A percentile compares a stretch with the other conserved stretches of the same genome.
Conservation (phyloP, 2,329 filamentous ascomycete genomes). For the Pyricularia pennisetigena region DNA sequence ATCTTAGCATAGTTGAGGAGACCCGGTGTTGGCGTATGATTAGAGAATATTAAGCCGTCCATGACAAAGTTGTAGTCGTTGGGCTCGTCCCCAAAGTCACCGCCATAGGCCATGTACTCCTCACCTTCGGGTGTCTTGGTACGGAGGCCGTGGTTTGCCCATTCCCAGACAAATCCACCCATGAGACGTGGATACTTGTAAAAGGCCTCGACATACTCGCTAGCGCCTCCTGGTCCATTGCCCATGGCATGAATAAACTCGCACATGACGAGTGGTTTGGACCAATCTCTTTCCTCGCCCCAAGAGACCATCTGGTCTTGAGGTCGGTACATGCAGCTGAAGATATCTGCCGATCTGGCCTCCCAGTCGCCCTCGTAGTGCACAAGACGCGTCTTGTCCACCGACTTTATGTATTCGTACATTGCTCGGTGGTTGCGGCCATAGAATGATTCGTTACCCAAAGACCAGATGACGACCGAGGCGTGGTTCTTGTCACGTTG, state of each 20-base stretch:
- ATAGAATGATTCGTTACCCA: constrained; percentile 60
- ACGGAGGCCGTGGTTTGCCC: constrained; percentile 43
- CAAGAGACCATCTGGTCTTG: constrained; percentile 28
- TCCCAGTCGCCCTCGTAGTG: constrained; percentile 53
- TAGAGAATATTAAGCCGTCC: constrained; percentile 36
- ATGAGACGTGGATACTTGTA: constrained; percentile 46
- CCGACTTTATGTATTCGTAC: constrained; percentile 47
- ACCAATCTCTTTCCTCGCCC: constrained; percentile 22
- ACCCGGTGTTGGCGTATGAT: constrained; percentile 40
- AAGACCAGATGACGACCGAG: constrained; percentile 56
- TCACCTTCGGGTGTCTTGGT: constrained; percentile 28
- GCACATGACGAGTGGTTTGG: constrained; percentile 43
- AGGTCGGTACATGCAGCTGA: constrained; percentile 51
- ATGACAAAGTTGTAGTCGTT: constrained; percentile 46
- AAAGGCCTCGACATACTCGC: constrained; percentile 55
- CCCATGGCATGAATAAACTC: constrained; percentile 53
- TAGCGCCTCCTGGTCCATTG: constrained; percentile 55
- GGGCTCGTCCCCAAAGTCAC: constrained; percentile 46
- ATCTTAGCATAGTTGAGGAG: constrained; percentile 46
- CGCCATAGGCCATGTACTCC: constrained; percentile 42
- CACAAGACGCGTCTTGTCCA: constrained; percentile 44
- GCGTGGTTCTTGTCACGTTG: constrained; percentile 55
- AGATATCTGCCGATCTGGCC: constrained; percentile 47
- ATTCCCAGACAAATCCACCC: constrained; percentile 54
- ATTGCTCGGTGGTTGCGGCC: constrained; percentile 54